phyloP scores from a whole-genome alignment of 2,329 filamentous ascomycete species.

The Alternaria alternata region DNA sequence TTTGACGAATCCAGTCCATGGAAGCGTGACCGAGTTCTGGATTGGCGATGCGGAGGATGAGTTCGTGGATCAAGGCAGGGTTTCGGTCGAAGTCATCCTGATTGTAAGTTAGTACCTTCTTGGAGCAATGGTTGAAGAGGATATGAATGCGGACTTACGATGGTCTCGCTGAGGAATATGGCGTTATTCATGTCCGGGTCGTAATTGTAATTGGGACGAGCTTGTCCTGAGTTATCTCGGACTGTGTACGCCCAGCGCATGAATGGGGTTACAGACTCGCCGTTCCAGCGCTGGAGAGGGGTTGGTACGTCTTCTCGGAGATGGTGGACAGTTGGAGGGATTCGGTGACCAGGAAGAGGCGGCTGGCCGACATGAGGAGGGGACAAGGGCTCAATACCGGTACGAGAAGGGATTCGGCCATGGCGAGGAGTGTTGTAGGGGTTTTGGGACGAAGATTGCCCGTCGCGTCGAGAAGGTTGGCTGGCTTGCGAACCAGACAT shows the following conservation, averaged over 20 bases:
- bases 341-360: neutral
- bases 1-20: constrained; percentile 9
- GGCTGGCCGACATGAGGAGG: neutral
- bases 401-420: neutral
- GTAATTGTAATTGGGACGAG: constrained; percentile 2
- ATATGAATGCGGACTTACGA: neutral
- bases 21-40: constrained; percentile 5
- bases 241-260: constrained; percentile 11
- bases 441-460: neutral
- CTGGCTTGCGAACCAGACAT: neutral
- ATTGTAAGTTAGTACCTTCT: neutral
- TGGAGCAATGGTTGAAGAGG: neutral
- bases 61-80: constrained; percentile 9
- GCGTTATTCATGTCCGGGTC: constrained; percentile 10
- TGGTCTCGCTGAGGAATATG: constrained; percentile 2
- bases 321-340: constrained; percentile 3
- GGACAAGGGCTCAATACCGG: neutral
- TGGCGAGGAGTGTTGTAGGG: neutral
- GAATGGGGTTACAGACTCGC: neutral
- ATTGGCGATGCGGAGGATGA: constrained; percentile 10
- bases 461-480: neutral
- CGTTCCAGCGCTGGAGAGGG: constrained; percentile 9
- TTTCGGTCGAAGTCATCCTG: constrained; percentile 14
- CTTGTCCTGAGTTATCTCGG: neutral
- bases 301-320: neutral